Conservation (phyloP, 768 basidiomycete genomes). For the Pulveroboletus ravenelii region DNA sequence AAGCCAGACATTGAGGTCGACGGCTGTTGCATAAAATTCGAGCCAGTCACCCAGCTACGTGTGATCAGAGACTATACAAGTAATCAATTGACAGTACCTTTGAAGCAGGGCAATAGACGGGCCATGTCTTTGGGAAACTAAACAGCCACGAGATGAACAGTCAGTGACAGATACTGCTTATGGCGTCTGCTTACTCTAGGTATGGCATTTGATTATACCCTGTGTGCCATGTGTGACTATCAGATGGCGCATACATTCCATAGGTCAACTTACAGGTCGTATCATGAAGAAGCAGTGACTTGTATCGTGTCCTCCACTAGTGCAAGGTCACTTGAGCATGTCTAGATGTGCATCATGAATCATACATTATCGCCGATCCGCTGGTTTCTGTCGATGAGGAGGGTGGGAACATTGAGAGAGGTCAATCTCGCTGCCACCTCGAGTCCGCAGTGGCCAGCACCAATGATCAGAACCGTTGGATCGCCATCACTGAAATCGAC, state of each 20-base stretch:
- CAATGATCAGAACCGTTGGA: conserved; percentile 58
- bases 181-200: conserved; percentile 37
- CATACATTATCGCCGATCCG: conserved; percentile 45
- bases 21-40: conserved; percentile 50
- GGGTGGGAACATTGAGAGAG: conserved; percentile 44
- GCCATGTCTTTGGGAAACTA: conserved; percentile 54
- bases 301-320: conserved; percentile 54
- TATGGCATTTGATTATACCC: conserved; percentile 55
- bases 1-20: conserved; percentile 62
- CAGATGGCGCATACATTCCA: conserved; percentile 2
- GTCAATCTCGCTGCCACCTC: conserved; percentile 59
- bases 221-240: conserved; percentile 14
- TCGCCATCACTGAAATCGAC: conserved; percentile 40
- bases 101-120: conserved; percentile 43
- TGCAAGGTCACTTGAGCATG: conserved; percentile 2
- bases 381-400: conserved; percentile 50
- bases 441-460: conserved; percentile 64
- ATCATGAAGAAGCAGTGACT: conserved; percentile 50
- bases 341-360: background rate
- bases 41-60: conserved; percentile 57
- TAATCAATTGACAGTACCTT: conserved; percentile 34
- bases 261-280: conserved; percentile 37
- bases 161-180: background rate
- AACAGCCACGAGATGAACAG: background rate
- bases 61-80: background rate